Evolutionary conservation across 768 basidiomycete genomes (phyloP).

Genomic region (Pleurotus sapidus): DNA sequence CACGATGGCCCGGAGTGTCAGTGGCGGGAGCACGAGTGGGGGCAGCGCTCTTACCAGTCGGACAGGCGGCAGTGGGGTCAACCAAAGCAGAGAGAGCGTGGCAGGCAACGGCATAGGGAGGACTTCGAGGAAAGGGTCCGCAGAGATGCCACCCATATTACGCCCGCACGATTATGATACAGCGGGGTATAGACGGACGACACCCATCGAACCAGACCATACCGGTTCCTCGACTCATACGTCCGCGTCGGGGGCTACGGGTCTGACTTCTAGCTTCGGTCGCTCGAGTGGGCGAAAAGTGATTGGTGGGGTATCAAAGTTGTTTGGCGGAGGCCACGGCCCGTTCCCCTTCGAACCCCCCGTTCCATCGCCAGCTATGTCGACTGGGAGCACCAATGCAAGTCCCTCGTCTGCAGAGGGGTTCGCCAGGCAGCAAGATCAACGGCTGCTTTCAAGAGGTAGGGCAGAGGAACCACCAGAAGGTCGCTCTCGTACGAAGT

Average conservation of each 20-base stretch:
- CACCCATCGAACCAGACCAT: slow-evolving; percentile 7
- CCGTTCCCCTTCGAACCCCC: slow-evolving; percentile 70
- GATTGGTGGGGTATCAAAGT: slow-evolving; percentile 27
- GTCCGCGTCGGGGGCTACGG: slow-evolving; percentile 22
- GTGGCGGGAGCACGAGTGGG: slow-evolving; percentile 27
- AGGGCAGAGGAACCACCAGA: background rate
- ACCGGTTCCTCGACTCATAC: slow-evolving; percentile 2
- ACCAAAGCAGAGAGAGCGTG: slow-evolving; percentile 5
- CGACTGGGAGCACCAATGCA: slow-evolving; percentile 16
- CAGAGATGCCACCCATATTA: background rate
- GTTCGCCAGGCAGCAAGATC: slow-evolving; percentile 9
- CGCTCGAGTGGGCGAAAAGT: slow-evolving; percentile 43
- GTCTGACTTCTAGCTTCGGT: slow-evolving; percentile 57
- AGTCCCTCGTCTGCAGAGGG: background rate
- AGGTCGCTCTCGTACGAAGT: background rate
- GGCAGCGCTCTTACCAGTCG: slow-evolving; percentile 14
- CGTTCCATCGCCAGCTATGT: slow-evolving; percentile 46
- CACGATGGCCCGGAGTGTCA: slow-evolving; percentile 28
- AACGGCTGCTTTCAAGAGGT: slow-evolving; percentile 8
- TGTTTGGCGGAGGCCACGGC: slow-evolving; percentile 45
- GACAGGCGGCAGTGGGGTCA: slow-evolving; percentile 7
- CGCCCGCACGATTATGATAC: background rate
- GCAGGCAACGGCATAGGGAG: slow-evolving; percentile 10
- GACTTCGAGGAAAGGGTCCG: background rate
- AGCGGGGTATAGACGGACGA: background rate